phyloP scores from a whole-genome alignment of 2,329 filamentous ascomycete species.

The Alternaria rosae region DNA sequence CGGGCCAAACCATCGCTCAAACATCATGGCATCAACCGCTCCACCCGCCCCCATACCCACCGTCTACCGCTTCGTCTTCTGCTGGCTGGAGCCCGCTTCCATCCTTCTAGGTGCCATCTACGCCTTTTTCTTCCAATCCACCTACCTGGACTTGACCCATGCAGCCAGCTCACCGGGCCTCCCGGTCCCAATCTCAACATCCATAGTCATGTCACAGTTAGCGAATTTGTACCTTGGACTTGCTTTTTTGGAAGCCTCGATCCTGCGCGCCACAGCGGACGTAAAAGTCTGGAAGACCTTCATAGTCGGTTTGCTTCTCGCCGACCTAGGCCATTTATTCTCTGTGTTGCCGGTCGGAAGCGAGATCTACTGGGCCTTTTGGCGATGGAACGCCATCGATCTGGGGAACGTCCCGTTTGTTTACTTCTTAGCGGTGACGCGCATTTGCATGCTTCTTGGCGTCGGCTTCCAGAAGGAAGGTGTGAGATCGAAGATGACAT shows the following conservation, averaged over 20 bases:
- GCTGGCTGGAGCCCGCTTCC: constrained; percentile 71
- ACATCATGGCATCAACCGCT: constrained; percentile 28
- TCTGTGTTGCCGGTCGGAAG: constrained; percentile 67
- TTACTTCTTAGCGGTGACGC: constrained; percentile 65
- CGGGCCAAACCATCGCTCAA: constrained; percentile 4
- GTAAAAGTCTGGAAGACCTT: constrained; percentile 73
- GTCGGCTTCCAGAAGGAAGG: constrained; percentile 30
- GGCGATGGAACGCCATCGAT: constrained; percentile 71
- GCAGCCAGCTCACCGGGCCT: constrained; percentile 58
- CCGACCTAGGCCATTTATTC: constrained; percentile 79
- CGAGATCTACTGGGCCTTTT: constrained; percentile 69
- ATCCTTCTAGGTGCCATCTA: constrained; percentile 63
- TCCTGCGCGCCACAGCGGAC: constrained; percentile 74
- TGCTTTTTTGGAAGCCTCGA: constrained; percentile 77
- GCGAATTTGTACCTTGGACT: constrained; percentile 82
- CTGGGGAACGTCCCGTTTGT: constrained; percentile 75
- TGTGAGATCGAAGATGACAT: constrained; percentile 17
- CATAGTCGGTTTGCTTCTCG: constrained; percentile 71
- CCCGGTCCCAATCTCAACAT: constrained; percentile 65
- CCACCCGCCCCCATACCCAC: constrained; percentile 60
- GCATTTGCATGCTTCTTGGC: constrained; percentile 35
- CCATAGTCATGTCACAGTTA: constrained; percentile 75
- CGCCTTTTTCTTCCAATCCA: constrained; percentile 58
- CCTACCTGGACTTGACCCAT: constrained; percentile 72
- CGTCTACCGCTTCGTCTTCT: constrained; percentile 75